Conservation (phyloP, 2,329 filamentous ascomycete genomes). For the Penicillium capsulatum region DNA sequence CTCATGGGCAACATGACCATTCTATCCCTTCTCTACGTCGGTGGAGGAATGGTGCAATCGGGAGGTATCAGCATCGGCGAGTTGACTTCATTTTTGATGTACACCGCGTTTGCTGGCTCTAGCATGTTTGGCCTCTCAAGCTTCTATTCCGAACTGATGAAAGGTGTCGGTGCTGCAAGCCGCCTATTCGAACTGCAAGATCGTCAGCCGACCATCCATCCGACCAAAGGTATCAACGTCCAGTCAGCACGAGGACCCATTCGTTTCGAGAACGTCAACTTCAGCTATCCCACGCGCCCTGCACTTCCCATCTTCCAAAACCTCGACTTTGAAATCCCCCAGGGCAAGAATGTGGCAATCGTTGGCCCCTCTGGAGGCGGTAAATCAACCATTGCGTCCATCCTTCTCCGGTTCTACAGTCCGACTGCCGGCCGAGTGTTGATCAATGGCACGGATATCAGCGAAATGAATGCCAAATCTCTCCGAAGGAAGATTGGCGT, state of each 20-base stretch:
- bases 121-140: constrained; percentile 90
- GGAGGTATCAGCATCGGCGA: constrained; percentile 88
- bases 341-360: constrained; percentile 91
- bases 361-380: constrained; percentile 94
- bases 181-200: constrained; percentile 95
- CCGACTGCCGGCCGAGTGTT: constrained; percentile 71
- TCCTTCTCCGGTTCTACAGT: constrained; percentile 86
- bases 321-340: constrained; percentile 83
- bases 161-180: constrained; percentile 94
- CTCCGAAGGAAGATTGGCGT: constrained; percentile 88
- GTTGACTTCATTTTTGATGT: constrained; percentile 96
- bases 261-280: constrained; percentile 77
- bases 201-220: constrained; percentile 76
- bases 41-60: constrained; percentile 81
- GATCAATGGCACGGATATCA: constrained; percentile 80
- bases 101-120: constrained; percentile 79
- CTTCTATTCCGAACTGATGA: constrained; percentile 99
- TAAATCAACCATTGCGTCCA: constrained; percentile 91
- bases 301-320: constrained; percentile 88
- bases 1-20: constrained; percentile 97
- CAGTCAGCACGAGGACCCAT: constrained; percentile 83
- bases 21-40: constrained; percentile 80
- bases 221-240: constrained; percentile 76
- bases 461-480: constrained; percentile 86
- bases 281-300: constrained; percentile 89